These are phyloP conservation scores for Hibiscus tridactylites DNA, from an alignment of 345 rosid genomes.

Conservation along the genomic window DNA sequence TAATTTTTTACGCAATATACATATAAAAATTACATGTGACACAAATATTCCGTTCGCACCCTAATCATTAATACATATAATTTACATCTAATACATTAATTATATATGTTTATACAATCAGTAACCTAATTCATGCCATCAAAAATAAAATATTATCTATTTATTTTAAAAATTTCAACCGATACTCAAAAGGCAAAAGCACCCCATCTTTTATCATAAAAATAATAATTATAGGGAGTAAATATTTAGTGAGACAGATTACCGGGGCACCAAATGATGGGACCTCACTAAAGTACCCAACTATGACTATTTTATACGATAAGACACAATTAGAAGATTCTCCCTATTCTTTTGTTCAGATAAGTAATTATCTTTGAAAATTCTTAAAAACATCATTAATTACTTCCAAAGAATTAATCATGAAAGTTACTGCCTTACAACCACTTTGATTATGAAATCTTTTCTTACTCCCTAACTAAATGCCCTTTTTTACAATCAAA, in stretches of 20 bases:
- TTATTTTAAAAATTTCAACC: no score
- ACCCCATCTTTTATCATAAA: background rate
- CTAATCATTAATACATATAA: no score
- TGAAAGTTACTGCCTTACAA: background rate
- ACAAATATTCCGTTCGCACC: no score
- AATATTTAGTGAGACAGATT: background rate
- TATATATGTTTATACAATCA: no score
- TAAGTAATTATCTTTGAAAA: background rate
- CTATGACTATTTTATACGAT: background rate
- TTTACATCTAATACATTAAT: no score
- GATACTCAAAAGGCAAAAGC: no score
- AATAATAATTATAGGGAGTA: background rate
- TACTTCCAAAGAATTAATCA: background rate
- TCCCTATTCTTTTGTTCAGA: background rate
- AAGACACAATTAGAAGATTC: conserved; percentile 18
- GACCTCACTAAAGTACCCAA: conserved; percentile 13
- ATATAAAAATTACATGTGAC: no score
- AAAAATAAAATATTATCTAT: no score
- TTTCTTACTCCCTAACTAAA: background rate
- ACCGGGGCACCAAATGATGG: conserved; percentile 11
- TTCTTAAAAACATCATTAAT: conserved; percentile 1
- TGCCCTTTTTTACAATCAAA: conserved; percentile 5
- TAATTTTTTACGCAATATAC: no score
- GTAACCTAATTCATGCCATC: no score
- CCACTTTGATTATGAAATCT: background rate